Evolutionary conservation across 2,329 filamentous ascomycete species (phyloP), one percentile per base, ranked within the genome.

Genomic region (Dactylellina haptotyla): DNA sequence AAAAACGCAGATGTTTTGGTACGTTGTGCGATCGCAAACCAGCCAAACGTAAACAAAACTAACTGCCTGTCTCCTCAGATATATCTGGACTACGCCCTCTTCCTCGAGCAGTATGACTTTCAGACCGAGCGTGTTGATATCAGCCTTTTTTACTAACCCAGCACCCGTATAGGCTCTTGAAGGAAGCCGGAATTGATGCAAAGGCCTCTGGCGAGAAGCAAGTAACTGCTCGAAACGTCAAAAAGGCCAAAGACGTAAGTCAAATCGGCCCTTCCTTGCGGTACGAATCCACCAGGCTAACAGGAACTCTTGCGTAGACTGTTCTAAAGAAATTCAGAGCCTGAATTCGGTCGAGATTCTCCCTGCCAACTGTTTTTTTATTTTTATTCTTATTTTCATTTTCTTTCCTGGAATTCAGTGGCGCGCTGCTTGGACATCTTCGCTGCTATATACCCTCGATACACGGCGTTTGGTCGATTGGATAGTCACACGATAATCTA

Each of bases 1-100:
- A 95, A 92, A 81, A 93, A 95, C 81, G 90, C 89, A 28, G 93
- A 97, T 81, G 88, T 96, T 67, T 84, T 94, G 82, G 92, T 96
- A 82, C 72, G 86, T 78, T 53, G 18, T 23, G 46, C 66, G 23
- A 26, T 72, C 9, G 12, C 20, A 20, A 9, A 14, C 8, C 30
- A 12, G n/a, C 43, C 20, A 34, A 39, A 30, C 4, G 58, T 32
- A 50, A 62, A 71, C 51, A 63, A 30, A 3, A 16, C 28, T 48
- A 32, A 62, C 62, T 30, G 6, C 30, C n/a, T 18, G 5, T 43
- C 4, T n/a, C 45, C 2, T 9, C 39, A 77, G 64, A 75, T 78
- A 57, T 78, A 78, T 32, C 76, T 78, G 12, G 76, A 78, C 45
- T 78, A 78, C 67, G 75, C 74, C 48, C 75, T 78, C 37, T 78